phyloP scores from a whole-genome alignment of 179 eudicot genomes.

The Beta macrorhiza region DNA sequence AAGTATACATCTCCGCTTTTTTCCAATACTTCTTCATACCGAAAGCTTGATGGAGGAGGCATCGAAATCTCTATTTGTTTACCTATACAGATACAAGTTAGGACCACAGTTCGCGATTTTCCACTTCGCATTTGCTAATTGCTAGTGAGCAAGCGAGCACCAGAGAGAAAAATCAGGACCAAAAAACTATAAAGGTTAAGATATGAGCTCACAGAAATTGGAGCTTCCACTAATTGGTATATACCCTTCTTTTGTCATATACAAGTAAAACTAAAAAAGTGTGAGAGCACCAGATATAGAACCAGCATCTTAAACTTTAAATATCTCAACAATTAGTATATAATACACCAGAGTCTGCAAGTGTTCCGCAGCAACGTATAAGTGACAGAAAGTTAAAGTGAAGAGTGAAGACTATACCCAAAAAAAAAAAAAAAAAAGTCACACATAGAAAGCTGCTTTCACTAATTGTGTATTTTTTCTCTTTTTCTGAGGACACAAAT shows the following conservation, averaged over 20 bases:
- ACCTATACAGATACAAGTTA: neutral
- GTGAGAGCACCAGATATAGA: neutral
- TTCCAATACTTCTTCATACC: neutral
- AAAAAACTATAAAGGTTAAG: neutral
- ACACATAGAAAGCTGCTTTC: neutral
- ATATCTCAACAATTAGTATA: neutral
- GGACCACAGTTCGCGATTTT: neutral
- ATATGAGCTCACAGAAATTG: neutral
- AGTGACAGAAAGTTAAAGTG: slow-evolving; percentile 10
- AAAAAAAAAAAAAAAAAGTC: slow-evolving; percentile 14
- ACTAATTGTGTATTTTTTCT: neutral
- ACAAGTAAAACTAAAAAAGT: slow-evolving; percentile 1
- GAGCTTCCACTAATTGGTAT: slow-evolving; percentile 15
- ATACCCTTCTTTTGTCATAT: neutral
- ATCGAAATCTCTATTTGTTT: neutral
- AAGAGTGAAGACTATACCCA: neutral
- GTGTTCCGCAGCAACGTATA: slow-evolving; percentile 17
- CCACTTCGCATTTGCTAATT: neutral
- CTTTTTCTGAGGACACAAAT: neutral
- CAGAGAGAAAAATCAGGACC: neutral
- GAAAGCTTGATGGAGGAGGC: neutral
- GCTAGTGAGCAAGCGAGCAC: neutral
- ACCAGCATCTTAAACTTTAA: neutral
- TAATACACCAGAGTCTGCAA: neutral
- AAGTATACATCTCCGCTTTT: neutral